phyloP scores from a whole-genome alignment of 2,329 filamentous ascomycete species.

The Ploettnerulaceae sp. region DNA sequence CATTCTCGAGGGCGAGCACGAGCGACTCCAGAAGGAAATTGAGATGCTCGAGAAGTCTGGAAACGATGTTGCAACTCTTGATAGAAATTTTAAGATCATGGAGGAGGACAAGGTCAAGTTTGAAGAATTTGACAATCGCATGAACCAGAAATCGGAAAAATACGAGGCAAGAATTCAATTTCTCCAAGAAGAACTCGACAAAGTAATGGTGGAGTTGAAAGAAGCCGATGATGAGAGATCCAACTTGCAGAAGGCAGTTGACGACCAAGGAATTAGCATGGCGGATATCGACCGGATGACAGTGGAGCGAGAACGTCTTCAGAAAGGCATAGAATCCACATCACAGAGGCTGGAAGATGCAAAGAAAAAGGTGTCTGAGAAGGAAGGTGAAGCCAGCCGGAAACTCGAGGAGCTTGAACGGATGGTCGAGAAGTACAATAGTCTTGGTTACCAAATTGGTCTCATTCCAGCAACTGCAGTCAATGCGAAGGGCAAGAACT shows the following conservation, averaged over 20 bases:
- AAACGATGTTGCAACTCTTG: conserved; percentile 75
- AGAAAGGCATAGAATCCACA: conserved; percentile 77
- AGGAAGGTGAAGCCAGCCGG: conserved; percentile 78
- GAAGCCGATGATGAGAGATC: conserved; percentile 79
- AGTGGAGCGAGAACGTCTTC: conserved; percentile 86
- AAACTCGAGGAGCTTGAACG: conserved; percentile 92
- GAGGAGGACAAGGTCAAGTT: conserved; percentile 95
- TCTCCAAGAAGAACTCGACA: conserved; percentile 81
- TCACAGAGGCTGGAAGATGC: conserved; percentile 74
- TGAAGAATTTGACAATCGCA: conserved; percentile 84
- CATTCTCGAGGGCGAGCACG: conserved; percentile 80
- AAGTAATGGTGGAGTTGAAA: conserved; percentile 67
- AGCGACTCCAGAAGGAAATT: conserved; percentile 76
- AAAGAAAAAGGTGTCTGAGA: conserved; percentile 77
- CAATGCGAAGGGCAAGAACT: conserved; percentile 81
- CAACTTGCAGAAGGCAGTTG: conserved; percentile 77
- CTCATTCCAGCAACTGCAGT: conserved; percentile 79
- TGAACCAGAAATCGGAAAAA: conserved; percentile 81
- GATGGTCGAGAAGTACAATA: conserved; percentile 87
- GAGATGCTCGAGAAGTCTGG: conserved; percentile 84
- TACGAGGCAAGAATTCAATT: conserved; percentile 76
- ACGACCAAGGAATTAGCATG: conserved; percentile 91
- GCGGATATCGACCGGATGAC: conserved; percentile 99
- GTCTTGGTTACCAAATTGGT: conserved; percentile 86
- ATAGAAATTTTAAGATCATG: conserved; percentile 87